Evolutionary conservation across 176 grass and related monocot species (phyloP).

Genomic region (Tillandsia leiboldiana): DNA sequence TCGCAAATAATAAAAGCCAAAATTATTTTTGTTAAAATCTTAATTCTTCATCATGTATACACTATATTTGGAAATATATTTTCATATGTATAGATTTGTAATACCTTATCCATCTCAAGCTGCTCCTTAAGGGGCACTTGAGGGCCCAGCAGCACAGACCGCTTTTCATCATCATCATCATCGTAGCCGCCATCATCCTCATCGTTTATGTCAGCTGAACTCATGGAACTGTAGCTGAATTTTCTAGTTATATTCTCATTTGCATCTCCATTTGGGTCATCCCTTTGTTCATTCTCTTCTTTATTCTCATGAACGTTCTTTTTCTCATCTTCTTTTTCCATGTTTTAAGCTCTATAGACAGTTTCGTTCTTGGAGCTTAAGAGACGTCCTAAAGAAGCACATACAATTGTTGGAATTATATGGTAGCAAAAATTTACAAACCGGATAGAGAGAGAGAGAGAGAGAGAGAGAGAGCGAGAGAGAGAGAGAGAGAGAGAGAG

Average conservation of each 20-base stretch:
- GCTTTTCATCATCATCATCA: slow-evolving; percentile 59
- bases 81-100: neutral
- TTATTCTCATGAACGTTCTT: slow-evolving; percentile 29
- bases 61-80: no score
- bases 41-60: no score
- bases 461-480: no score
- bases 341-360: neutral
- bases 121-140: slow-evolving; percentile 83
- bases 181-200: slow-evolving; percentile 34
- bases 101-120: slow-evolving; percentile 83
- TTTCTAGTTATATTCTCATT: slow-evolving; percentile 7
- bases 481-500: no score
- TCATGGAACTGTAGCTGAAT: neutral
- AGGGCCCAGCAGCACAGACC: slow-evolving; percentile 40
- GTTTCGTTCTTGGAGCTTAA: no score
- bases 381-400: no score
- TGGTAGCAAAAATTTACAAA: no score
- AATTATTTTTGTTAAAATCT: no score
- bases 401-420: no score
- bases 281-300: slow-evolving; percentile 18
- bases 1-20: no score
- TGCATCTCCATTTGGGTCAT: neutral
- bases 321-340: slow-evolving; percentile 18
- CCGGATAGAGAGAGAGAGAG: no score
- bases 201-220: slow-evolving; percentile 21